Conservation (phyloP, 1,284 basidiomycete species). For the Vanrija sp. region DNA sequence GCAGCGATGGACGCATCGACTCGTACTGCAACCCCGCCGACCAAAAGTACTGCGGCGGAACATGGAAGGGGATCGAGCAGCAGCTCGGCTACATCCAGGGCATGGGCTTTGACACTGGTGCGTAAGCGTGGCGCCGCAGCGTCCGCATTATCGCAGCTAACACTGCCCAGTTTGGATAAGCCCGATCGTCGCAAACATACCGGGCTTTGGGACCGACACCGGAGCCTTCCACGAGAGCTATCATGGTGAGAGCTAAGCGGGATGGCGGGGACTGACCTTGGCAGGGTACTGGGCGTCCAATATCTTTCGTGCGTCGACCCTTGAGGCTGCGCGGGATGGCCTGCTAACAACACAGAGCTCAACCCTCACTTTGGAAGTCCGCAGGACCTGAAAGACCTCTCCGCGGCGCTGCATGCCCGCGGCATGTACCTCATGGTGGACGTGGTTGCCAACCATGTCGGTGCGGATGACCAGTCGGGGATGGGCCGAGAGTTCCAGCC, state of each 20-base stretch:
- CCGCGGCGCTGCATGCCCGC: conserved; percentile 48
- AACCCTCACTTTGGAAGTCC: conserved; percentile 51
- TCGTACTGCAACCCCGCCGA: conserved; percentile 26
- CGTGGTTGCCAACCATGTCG: conserved; percentile 52
- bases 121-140: conserved; percentile 6
- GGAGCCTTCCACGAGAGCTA: conserved; percentile 38
- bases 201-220: conserved; percentile 15
- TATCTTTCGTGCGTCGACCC: conserved; percentile 27
- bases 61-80: conserved; percentile 35
- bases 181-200: conserved; percentile 44
- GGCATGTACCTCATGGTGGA: conserved; percentile 56
- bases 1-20: conserved; percentile 26
- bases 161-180: conserved; percentile 42
- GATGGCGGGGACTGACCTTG: conserved; percentile 7
- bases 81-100: conserved; percentile 46
- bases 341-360: conserved; percentile 29
- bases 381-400: conserved; percentile 49
- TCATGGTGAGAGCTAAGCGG: conserved; percentile 45
- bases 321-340: neutral
- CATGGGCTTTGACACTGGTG: conserved; percentile 49
- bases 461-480: conserved; percentile 22
- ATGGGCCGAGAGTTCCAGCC: conserved; percentile 16
- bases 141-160: neutral
- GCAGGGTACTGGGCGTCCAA: conserved; percentile 48
- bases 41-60: conserved; percentile 44